Evolutionary conservation across 164 flowering plant species (phyloP), one percentile per base, ranked within the genome.

Genomic region (Nymphaea thermarum): DNA sequence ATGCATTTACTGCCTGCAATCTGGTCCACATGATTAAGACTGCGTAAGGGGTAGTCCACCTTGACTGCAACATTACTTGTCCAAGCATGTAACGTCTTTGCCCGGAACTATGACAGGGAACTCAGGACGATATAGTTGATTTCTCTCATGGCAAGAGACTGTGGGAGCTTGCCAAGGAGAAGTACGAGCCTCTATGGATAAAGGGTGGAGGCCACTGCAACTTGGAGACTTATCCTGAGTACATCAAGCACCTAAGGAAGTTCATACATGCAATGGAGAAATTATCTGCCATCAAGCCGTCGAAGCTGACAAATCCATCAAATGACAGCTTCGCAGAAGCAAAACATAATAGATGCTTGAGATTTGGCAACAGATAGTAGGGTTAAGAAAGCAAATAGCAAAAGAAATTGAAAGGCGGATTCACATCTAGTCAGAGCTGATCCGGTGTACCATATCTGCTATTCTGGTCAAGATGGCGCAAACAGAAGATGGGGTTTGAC

Each of bases 201-300:
- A 81, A 92, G 69, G 97, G 98, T 5, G 99, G 98, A 11, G 97
- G 96, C 2, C 99, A 95, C 75, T 95, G 97, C 80, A 95, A 95
- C 81, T 84, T 95, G 18, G 99, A 95, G 73, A 88, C 97, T 8
- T 95, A 81, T 74, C 98, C 99, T 0, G 98, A 95, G 80, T 95
- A 86, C 83, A 92, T 95, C 44, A 88, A 85, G 72, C 96, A 95
- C 80, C 73, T 95, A 75, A 80, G 96, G 55, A 90, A 87, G 82
- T 95, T 88, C 74, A 77, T 94, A 41, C 83, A 83, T n/a, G 86
- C 96, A 43, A 82, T 95, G 94, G 98, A 92, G 80, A 94, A 90
- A 66, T 81, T 80, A 44, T 78, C 96, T 4, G 41, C 83, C 64
- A 68, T 80, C n/a, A 86, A 81, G 73, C 87, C 79, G 16, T 10